A percentile compares a stretch with the other conserved stretches of the same genome.
Conservation (phyloP, 169 alveolate species). For the Plasmodium gonderi region DNA sequence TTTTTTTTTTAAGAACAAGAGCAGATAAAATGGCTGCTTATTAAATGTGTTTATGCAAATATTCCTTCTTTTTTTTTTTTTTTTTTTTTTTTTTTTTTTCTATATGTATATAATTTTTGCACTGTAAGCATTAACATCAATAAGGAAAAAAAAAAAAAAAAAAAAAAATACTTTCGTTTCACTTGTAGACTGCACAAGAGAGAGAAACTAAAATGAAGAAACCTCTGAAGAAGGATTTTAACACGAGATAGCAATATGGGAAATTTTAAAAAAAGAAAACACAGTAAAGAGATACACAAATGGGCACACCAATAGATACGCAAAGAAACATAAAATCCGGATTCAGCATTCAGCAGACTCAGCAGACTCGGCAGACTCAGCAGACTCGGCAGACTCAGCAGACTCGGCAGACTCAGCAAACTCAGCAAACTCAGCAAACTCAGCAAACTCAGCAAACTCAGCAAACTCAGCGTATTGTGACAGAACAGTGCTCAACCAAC, state of each 20-base stretch:
- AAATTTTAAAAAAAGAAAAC: not conserved
- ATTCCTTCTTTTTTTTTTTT: not conserved
- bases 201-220: constrained; percentile 63
- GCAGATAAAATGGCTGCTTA: constrained; percentile 1
- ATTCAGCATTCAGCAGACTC: not conserved
- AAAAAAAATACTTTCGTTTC: not conserved
- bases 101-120: not conserved
- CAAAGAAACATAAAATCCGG: not conserved
- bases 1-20: not conserved
- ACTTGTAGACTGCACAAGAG: constrained; percentile 64
- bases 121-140: not conserved
- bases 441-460: too few species aligned
- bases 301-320: not conserved
- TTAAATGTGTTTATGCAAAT: not conserved
- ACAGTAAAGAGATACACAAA: not conserved
- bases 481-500: constrained; percentile 26
- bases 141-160: not conserved
- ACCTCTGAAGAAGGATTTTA: constrained; percentile 19
- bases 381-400: too few species aligned
- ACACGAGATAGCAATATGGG: constrained; percentile 12
- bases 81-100: not conserved
- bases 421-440: too few species aligned
- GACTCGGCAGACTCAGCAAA: too few species aligned
- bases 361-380: too few species aligned
- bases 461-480: constrained; percentile 8